These are phyloP conservation scores for Solanum pennellii DNA, from an alignment of 257 asterid species.

Conservation along the genomic window DNA sequence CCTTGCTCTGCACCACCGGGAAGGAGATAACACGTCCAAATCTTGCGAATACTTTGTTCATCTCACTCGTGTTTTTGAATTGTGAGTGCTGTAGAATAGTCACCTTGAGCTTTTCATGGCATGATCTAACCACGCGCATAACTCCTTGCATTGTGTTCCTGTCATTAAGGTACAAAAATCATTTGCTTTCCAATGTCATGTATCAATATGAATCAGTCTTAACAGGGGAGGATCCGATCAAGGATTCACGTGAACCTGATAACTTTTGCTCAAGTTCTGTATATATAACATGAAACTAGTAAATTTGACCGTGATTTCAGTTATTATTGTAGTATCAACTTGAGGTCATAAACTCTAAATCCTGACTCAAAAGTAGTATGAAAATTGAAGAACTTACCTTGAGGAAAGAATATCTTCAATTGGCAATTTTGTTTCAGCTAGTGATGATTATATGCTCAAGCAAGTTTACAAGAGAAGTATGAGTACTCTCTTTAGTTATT, in stretches of 20 bases:
- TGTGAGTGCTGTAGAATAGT: slow-evolving; percentile 8
- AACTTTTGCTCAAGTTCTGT: background rate
- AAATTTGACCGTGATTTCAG: background rate
- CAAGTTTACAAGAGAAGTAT: background rate
- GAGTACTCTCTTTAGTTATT: background rate
- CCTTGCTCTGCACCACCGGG: slow-evolving; percentile 1
- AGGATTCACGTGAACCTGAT: background rate
- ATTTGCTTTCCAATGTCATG: background rate
- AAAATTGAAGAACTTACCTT: background rate
- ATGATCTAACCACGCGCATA: slow-evolving; percentile 25
- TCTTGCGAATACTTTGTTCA: background rate
- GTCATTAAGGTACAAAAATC: background rate
- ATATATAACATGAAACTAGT: background rate
- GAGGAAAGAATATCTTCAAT: background rate
- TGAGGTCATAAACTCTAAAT: background rate
- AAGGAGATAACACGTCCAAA: slow-evolving; percentile 10
- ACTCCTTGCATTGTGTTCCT: slow-evolving; percentile 41
- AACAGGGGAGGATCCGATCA: background rate
- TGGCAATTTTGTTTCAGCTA: background rate
- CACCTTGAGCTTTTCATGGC: slow-evolving; percentile 13
- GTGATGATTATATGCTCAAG: background rate
- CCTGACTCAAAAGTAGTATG: background rate
- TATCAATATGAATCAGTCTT: background rate
- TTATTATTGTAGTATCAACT: background rate
- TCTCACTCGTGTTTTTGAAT: background rate